Percentiles rank a stretch among this genome's conserved stretches.
Evolutionary conservation across 306 rosid genomes (phyloP).

Genomic region (Bauhinia variegata): DNA sequence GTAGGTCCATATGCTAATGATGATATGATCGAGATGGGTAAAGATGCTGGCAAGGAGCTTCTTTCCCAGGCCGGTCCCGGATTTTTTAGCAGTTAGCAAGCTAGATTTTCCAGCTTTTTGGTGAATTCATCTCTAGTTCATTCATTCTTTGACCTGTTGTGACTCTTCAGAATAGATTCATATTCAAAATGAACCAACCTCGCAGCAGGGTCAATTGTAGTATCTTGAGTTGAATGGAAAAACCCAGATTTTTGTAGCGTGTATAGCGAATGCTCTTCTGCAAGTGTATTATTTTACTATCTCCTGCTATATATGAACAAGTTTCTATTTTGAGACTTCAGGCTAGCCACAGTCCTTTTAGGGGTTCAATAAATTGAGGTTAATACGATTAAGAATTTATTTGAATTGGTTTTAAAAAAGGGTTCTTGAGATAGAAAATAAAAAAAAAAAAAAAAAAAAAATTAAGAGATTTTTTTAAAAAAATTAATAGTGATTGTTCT

Average conservation of each 20-base stretch:
- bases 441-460: too few species aligned
- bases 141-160: constrained; percentile 40
- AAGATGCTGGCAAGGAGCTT: constrained; percentile 88
- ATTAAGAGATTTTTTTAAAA: too few species aligned
- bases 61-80: constrained; percentile 81
- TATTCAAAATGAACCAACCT: too few species aligned
- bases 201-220: too few species aligned
- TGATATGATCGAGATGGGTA: constrained; percentile 81
- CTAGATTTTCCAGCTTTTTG: constrained; percentile 9
- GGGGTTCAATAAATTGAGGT: neutral
- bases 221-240: constrained; percentile 28
- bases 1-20: constrained; percentile 61
- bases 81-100: constrained; percentile 57
- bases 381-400: too few species aligned
- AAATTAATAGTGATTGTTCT: too few species aligned
- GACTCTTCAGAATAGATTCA: constrained; percentile 20
- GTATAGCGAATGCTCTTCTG: constrained; percentile 6
- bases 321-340: constrained; percentile 7
- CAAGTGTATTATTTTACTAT: too few species aligned
- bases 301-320: neutral
- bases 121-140: constrained; percentile 15
- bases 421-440: too few species aligned
- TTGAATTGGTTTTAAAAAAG: too few species aligned
- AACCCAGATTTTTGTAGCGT: constrained; percentile 28
- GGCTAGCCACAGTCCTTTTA: too few species aligned